Base-by-base conservation (phyloP, 768 basidiomycete species). In the Rhodotorula sphaerocarpa region DNA sequence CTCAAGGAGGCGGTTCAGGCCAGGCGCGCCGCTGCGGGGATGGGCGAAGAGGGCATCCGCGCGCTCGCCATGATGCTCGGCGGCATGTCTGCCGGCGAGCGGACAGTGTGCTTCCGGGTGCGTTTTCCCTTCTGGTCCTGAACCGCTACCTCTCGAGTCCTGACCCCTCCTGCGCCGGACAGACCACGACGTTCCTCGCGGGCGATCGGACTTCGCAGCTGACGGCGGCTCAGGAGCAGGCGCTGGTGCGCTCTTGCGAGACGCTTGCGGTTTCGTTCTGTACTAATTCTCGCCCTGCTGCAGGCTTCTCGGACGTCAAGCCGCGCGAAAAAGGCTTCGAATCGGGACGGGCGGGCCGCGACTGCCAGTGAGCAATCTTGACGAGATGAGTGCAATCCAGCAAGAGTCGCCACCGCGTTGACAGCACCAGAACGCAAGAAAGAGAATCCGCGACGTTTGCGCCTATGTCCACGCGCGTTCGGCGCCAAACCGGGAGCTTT, bases 31-130 rank as follows among this genome's bases (percentile, higher is more conserved):
- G 28, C 7, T 18, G 53, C 57, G 25, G 50, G 42, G 25, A 21
- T 25, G 33, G 63, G 53, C 3, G 63, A 65, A 30, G 57, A 48
- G n/a, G 66, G 66, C 12, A 18, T 57, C 25, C 28, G 33, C 11
- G 55, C 61, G 34, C 31, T 60, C 41, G 31, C 28, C 23, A 42
- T 67, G 42, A n/a, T 52, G 20, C 43, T 61, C 21, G 58, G 41
- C 1, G 66, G 62, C 5, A 5, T 61, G 50, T 14, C 46, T 11
- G 43, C 39, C 11, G 33, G 6, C 9, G 25, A 14, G 14, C 21
- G 55, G 42, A 58, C 56, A 41, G 34, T 42, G 2, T 23, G 28
- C 36, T 57, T 67, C 36, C 3, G 28, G 30, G 66, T 60, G 41
- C 50, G 60, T 58, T 25, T 16, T 31, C n/a, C 27, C 23, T 9